phyloP scores from a whole-genome alignment of 345 rosid genomes.

The Citrus unshiu region DNA sequence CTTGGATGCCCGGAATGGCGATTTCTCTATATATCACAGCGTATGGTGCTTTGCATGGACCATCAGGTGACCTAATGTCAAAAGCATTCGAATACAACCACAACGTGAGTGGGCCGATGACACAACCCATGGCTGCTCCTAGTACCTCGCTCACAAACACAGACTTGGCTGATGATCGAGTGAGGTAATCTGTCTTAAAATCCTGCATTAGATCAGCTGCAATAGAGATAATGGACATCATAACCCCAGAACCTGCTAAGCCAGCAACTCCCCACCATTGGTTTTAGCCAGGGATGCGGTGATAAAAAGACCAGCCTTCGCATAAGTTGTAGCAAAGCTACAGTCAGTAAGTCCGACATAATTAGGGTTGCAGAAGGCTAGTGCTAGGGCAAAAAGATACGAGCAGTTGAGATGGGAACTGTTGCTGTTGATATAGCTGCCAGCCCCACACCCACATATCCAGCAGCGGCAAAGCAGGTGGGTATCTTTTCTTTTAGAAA shows the following conservation, averaged over 20 bases:
- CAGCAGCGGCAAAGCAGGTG: constrained; percentile 68
- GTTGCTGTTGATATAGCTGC: constrained; percentile 80
- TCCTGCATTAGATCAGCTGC: constrained; percentile 99
- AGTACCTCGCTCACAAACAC: constrained; percentile 85
- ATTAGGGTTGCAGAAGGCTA: constrained; percentile 90
- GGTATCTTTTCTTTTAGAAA: constrained; percentile 80
- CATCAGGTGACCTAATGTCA: constrained; percentile 78
- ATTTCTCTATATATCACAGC: constrained; percentile 86
- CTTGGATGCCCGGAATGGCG: constrained; percentile 80
- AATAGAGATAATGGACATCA: constrained; percentile 92
- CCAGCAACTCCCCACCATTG: constrained; percentile 88
- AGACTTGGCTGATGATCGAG: constrained; percentile 84
- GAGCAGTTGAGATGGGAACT: constrained; percentile 78
- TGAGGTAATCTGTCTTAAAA: constrained; percentile 86
- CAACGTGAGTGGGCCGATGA: constrained; percentile 84
- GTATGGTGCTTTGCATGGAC: constrained; percentile 86
- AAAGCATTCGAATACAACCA: constrained; percentile 89
- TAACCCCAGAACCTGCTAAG: constrained; percentile 77
- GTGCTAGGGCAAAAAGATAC: constrained; percentile 71
- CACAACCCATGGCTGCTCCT: constrained; percentile 92
- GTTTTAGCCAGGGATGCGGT: constrained; percentile 73
- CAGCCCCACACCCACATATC: constrained; percentile 53
- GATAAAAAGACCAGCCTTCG: constrained; percentile 82
- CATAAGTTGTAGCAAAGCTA: constrained; percentile 77
- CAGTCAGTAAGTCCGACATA: constrained; percentile 86